These are phyloP conservation scores for Phlebiopsis gigantea DNA, from an alignment of 768 basidiomycete genomes.

Conservation along the genomic window DNA sequence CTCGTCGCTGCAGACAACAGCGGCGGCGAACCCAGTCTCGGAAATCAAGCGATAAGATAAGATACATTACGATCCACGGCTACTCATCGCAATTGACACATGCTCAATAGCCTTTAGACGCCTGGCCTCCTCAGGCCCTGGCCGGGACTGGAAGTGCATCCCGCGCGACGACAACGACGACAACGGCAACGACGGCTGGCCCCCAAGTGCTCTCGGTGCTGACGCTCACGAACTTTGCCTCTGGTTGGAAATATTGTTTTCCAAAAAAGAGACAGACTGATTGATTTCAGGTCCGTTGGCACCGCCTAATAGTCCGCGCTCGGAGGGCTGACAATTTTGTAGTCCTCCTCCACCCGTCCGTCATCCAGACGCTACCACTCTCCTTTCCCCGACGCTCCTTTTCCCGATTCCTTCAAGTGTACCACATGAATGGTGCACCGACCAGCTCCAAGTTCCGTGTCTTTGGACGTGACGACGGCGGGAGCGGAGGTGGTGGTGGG, in stretches of 20 bases:
- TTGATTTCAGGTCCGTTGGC: not conserved
- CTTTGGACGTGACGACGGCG: slow-evolving; percentile 13
- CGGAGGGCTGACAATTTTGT: not conserved
- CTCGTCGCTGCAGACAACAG: slow-evolving; percentile 17
- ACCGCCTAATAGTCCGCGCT: not conserved
- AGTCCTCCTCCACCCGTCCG: not conserved
- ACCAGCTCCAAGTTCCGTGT: slow-evolving; percentile 1
- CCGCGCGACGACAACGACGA: not conserved
- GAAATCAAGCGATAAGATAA: no score
- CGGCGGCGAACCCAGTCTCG: not conserved
- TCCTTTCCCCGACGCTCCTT: slow-evolving; percentile 13
- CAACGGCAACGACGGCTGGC: not conserved
- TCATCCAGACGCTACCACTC: not conserved
- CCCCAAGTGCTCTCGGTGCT: no score
- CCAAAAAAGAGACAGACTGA: no score
- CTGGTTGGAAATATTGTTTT: no score
- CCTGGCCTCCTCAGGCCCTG: no score
- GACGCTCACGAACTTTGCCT: not conserved
- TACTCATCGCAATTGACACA: not conserved
- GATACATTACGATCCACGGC: not conserved
- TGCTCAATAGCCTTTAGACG: not conserved
- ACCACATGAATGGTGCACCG: not conserved
- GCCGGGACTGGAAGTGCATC: not conserved
- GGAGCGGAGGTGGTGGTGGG: slow-evolving; percentile 11
- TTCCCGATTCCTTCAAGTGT: slow-evolving; percentile 2